Percentiles rank a stretch among this genome's conserved stretches.
Evolutionary conservation across 768 basidiomycete genomes (phyloP).

Genomic region (Pleurotus salmoneostramineus): DNA sequence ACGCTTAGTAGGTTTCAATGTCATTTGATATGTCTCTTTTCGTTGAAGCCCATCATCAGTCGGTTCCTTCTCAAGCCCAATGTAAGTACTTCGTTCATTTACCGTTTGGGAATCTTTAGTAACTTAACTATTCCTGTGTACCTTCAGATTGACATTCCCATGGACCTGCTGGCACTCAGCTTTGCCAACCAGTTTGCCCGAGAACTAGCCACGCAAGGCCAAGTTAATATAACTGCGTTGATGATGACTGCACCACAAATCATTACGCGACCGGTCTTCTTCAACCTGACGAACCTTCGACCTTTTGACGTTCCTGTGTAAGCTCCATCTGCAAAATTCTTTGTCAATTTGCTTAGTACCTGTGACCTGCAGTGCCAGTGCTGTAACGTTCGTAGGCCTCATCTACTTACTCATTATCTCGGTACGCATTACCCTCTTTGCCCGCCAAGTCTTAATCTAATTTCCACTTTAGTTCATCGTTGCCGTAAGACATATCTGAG

Average conservation of each 20-base stretch:
- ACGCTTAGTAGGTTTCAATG: constrained; percentile 44
- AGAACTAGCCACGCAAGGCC: constrained; percentile 20
- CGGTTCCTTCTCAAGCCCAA: constrained; percentile 30
- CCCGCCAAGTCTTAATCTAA: background rate
- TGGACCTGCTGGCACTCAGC: constrained; percentile 1
- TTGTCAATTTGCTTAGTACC: background rate
- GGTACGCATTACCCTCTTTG: background rate
- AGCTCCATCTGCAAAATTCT: constrained; percentile 11
- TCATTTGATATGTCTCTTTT: background rate
- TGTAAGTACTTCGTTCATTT: constrained; percentile 20
- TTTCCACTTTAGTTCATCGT: background rate
- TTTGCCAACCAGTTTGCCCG: constrained; percentile 15
- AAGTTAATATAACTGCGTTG: constrained; percentile 25
- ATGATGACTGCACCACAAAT: constrained; percentile 45
- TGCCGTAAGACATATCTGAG: background rate
- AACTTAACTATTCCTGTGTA: background rate
- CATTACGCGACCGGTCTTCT: constrained; percentile 44
- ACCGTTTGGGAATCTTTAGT: background rate
- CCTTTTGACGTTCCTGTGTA: constrained; percentile 62
- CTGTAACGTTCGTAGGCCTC: constrained; percentile 50
- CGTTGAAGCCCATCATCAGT: constrained; percentile 14
- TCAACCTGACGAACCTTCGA: constrained; percentile 41
- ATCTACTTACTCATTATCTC: constrained; percentile 47
- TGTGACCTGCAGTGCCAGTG: constrained; percentile 36
- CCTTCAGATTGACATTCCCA: constrained; percentile 4